Evolutionary conservation across 2,329 filamentous ascomycete genomes (phyloP).

Genomic region (Xenosphaeropsis pyriputrescens): DNA sequence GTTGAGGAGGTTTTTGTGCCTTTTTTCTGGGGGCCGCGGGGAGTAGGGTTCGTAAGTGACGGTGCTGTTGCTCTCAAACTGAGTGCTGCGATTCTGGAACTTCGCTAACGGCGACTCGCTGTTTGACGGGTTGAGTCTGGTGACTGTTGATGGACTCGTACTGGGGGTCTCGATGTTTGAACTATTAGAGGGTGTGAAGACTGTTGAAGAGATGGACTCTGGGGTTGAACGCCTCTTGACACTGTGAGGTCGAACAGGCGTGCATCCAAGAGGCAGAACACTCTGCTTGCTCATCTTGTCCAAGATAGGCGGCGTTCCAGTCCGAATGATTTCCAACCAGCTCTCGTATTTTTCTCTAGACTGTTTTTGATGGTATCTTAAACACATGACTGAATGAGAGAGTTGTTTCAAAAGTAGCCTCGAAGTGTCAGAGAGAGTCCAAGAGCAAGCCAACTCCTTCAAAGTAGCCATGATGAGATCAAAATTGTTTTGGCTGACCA

Average conservation of each 20-base stretch:
- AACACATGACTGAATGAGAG: background rate
- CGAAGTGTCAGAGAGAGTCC: background rate
- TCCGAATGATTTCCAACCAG: background rate
- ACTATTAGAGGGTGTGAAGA: constrained; percentile 19
- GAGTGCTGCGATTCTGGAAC: too few relatives aligned
- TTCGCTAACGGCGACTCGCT: too few relatives aligned
- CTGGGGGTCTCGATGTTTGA: too few relatives aligned
- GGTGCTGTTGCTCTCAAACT: too few relatives aligned
- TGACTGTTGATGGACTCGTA: too few relatives aligned
- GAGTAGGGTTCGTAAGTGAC: too few relatives aligned
- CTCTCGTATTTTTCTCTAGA: background rate
- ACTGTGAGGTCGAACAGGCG: too few relatives aligned
- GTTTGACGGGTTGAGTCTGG: too few relatives aligned
- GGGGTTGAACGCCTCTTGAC: too few relatives aligned
- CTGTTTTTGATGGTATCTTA: background rate
- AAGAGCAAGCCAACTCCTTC: background rate
- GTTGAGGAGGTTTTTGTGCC: background rate
- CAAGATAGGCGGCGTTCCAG: background rate
- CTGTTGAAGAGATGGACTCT: constrained; percentile 27
- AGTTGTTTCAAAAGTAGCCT: background rate
- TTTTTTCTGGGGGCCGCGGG: background rate
- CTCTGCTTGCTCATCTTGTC: too few relatives aligned
- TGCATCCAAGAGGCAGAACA: too few relatives aligned
- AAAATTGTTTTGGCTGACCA: background rate
- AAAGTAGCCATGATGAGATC: background rate